Evolutionary conservation across 805 yeast species (phyloP), one percentile per base, ranked within the genome.

Genomic region (Deakozyma indianensis): DNA sequence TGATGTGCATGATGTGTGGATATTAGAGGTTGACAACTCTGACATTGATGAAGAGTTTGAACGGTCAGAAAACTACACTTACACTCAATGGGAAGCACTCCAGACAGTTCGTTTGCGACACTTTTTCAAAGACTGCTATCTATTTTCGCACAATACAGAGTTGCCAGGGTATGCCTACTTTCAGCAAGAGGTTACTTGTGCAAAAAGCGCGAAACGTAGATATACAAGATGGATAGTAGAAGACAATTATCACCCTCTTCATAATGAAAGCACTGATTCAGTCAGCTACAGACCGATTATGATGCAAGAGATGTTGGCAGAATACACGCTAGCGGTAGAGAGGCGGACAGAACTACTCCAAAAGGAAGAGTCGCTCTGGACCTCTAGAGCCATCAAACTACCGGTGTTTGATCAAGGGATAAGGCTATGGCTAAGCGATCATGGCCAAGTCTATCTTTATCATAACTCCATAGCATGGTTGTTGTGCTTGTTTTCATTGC

Each of bases 161-260:
- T 32, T 32, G 38, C 38, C 38, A 14, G 38, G 18, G 5, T 32
- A 32, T 32, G 38, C 38, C 18, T 20, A 32, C 5, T 32, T 14
- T 20, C 38, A 32, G 11, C 38, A 32, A n/a, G 38, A 32, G 38
- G 38, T 32, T 9, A 32, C 38, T 20, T 32, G 38, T n/a, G 38
- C 18, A 32, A 32, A n/a, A 32, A 14, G 9, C 18, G 18, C 38
- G 20, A 32, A 5, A n/a, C 9, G 18, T 11, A 32, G 16, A n/a
- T 32, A 9, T n/a, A 32, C 38, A 7, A 32, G 5, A n/a, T 32
- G 38, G 38, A 11, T 32, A 4, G 38, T n/a, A 11, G 18, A 32
- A 9, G 18, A 32, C 4, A 32, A 32, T n/a, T 32, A 14, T n/a
- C 38, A 32, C 16, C 38, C 38, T 5, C 18, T 32, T 5, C 7